Evolutionary conservation across 2,329 filamentous ascomycete species (phyloP).

Genomic region (Metarhizium album): DNA sequence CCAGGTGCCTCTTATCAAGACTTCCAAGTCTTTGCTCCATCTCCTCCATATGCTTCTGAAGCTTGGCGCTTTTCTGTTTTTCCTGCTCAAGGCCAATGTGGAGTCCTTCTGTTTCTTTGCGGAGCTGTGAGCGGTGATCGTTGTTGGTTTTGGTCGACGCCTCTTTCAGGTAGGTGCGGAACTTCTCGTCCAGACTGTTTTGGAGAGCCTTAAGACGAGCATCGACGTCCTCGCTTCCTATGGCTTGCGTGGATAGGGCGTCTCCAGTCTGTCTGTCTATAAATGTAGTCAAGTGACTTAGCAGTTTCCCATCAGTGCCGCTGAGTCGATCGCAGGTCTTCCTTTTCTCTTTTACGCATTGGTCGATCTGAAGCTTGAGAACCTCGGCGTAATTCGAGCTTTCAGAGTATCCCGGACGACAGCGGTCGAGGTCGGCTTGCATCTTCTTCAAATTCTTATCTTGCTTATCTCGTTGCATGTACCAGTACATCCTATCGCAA

Average conservation of each 20-base stretch:
- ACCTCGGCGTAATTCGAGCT: conserved; percentile 12
- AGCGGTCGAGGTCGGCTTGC: conserved; percentile 9
- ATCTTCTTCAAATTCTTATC: conserved; percentile 11
- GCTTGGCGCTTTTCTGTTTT: conserved; percentile 6
- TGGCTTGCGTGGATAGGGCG: not conserved
- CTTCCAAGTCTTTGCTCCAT: conserved; percentile 7
- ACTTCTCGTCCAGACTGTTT: not conserved
- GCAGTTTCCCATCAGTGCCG: conserved; percentile 7
- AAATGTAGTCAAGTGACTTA: not conserved
- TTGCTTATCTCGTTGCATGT: conserved; percentile 10
- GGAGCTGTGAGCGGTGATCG: not conserved
- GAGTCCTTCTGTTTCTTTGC: conserved; percentile 3
- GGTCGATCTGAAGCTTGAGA: conserved; percentile 9
- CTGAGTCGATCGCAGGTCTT: conserved; percentile 7
- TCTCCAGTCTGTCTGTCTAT: not conserved
- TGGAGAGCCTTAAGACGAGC: not conserved
- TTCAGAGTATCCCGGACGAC: conserved; percentile 11
- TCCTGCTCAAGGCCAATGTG: conserved; percentile 3
- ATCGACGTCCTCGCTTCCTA: conserved; percentile 1
- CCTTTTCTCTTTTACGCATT: conserved; percentile 5
- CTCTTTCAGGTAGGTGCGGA: not conserved
- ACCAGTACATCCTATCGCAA: conserved; percentile 13
- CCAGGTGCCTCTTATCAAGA: conserved; percentile 1
- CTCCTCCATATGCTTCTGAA: conserved; percentile 17
- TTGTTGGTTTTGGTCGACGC: not conserved